Evolutionary conservation across 1,284 basidiomycete species (phyloP), one percentile per base, ranked within the genome.

Genomic region (Pascua guehoae): DNA sequence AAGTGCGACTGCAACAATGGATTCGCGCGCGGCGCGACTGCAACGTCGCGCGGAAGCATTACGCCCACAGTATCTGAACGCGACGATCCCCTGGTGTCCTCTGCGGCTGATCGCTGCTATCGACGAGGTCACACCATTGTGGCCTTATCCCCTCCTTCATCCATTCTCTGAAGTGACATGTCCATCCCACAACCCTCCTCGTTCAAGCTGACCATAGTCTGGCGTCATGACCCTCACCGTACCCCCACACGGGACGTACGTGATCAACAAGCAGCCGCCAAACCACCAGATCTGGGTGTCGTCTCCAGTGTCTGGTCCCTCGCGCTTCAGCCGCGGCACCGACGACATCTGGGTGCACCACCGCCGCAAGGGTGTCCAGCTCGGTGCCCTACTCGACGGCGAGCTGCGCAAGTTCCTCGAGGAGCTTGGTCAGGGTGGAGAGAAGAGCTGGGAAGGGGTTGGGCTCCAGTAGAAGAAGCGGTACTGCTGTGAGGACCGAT

Each of bases 281-380:
- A 98, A 98, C 74, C 92, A 93, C 77, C 96, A 98, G 76, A 98
- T 98, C 71, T 98, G 95, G 95, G 81, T 98, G 39, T 94, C 91
- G 12, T 95, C 91, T 40, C 95, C 95, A 0, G 72, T 86, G 61
- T 90, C 91, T 67, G 92, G 92, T 15, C 92, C 92, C 12, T 88
- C 89, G 77, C 85, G 92, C 44, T 96, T 92, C 72, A 90, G 92
- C 74, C 90, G 88, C 66, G 64, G 68, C n/a, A 36, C 53, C n/a
- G 49, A 59, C 15, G 69, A 65, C 11, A 47, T 49, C 2, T 96
- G 92, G 92, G 79, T 88, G 24, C 94, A 95, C 72, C 79, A 81
- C 16, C 83, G 92, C 47, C 86, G 55, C 18, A 16, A 88, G 56
- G 83, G 83, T 15, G 78, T 79, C 41, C 81, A 83, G 12, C 75